These are phyloP conservation scores for Eucalyptus regnans DNA, from an alignment of 345 rosid genomes.

Conservation along the genomic window DNA sequence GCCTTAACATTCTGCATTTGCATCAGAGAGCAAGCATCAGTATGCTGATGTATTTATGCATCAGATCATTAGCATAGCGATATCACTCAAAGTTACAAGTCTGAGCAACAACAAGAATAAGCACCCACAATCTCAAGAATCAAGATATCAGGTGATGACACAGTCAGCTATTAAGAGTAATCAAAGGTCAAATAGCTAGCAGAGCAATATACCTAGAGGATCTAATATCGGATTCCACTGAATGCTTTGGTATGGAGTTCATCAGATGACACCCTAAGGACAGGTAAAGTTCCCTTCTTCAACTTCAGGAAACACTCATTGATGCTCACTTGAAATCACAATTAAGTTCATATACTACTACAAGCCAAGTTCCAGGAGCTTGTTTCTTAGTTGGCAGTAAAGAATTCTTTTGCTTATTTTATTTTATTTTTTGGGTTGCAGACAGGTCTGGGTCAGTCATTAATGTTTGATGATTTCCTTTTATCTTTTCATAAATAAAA, in stretches of 20 bases:
- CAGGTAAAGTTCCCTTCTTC: neutral
- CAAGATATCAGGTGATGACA: neutral
- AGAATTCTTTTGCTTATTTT: neutral
- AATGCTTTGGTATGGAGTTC: neutral
- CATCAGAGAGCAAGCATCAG: neutral
- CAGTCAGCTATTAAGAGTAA: neutral
- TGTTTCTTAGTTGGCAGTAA: neutral
- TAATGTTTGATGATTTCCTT: neutral
- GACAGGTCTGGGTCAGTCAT: neutral
- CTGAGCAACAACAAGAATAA: neutral
- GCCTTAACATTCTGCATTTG: conserved; percentile 77
- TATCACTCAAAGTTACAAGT: neutral
- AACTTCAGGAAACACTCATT: neutral
- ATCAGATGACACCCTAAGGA: neutral
- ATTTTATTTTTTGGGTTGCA: neutral
- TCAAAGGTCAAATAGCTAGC: neutral
- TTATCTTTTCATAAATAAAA: neutral
- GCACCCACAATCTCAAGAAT: neutral
- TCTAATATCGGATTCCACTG: neutral
- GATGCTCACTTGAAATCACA: neutral
- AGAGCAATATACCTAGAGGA: neutral
- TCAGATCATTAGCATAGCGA: neutral
- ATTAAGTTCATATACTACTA: neutral
- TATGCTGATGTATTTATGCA: neutral
- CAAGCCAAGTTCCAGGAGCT: neutral